Evolutionary conservation across 129 eudicot genomes (phyloP), one percentile per base, ranked within the genome.

Genomic region (Solidago caesia): DNA sequence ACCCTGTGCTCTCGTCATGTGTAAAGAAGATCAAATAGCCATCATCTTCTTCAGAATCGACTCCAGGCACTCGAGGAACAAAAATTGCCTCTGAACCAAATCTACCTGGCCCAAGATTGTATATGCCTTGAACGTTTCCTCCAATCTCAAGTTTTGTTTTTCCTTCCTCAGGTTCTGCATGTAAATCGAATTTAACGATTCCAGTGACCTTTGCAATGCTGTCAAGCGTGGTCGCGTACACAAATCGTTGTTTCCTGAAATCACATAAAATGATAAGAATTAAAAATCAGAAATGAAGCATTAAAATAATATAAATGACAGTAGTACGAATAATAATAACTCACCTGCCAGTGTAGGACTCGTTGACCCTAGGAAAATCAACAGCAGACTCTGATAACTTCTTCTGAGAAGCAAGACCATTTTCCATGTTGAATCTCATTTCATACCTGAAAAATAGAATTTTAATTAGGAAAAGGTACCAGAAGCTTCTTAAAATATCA

Each of bases 381-480:
- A 95, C 96, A 56, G 96, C 89, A 72, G 97, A 81, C 64, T 57
- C 99, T 2, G 99, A 95, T 72, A 95, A 79, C 79, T 85, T 82
- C 65, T 74, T 95, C 83, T 95, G 97, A 13, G 94, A 82, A 71
- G 99, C 99, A 57, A 72, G 72, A 74, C 99, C 97, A 57, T 77
- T 84, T 81, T 91, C 87, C 83, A 91, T 86, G 90, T 91, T 95
- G 87, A 91, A 95, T 79, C 99, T 91, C 99, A 95, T 95, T 76
- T 91, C 99, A 27, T 82, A 95, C 85, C 99, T 95, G 86, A 80
- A 16, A 78, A 44, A 51, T 25, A 16, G 27, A 79, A 15, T 13
- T 55, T 41, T 5, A 64, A 71, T 58, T 25, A 76, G 68, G 55
- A 63, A 71, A 79, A 49, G 66, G 12, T 58, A 15, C 13, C 4